These are phyloP conservation scores for Senecio squalidus DNA, from an alignment of 140 eudicot species.

Conservation along the genomic window DNA sequence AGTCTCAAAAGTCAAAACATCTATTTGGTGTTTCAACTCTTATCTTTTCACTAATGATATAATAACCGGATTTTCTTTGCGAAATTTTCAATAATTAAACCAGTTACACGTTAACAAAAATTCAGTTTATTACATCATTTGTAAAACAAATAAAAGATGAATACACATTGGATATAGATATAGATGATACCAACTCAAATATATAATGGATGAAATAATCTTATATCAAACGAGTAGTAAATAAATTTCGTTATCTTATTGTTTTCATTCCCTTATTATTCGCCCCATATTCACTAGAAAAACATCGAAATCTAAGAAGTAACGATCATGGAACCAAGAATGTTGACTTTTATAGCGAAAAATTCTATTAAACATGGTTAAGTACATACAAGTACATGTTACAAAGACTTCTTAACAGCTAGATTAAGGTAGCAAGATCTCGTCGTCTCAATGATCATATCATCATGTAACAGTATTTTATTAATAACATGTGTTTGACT, in stretches of 20 bases:
- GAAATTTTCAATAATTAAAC: too few relatives aligned
- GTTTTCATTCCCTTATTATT: constrained; percentile 1
- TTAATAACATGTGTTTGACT: background rate
- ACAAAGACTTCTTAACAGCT: constrained; percentile 7
- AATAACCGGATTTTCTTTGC: too few relatives aligned
- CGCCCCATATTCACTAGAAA: background rate
- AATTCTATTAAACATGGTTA: background rate
- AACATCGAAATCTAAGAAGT: constrained; percentile 2
- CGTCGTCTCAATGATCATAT: background rate
- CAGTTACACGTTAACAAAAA: too few relatives aligned
- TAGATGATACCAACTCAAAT: background rate
- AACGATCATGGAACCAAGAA: background rate
- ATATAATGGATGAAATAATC: constrained; percentile 10
- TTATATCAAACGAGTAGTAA: constrained; percentile 10
- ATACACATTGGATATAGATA: background rate
- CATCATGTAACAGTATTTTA: background rate
- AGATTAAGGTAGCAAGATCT: background rate
- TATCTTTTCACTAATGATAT: too few relatives aligned
- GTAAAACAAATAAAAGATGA: too few relatives aligned
- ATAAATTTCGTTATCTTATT: constrained; percentile 8
- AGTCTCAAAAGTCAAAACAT: too few relatives aligned
- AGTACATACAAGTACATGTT: constrained; percentile 11
- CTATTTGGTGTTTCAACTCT: too few relatives aligned
- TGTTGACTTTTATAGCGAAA: constrained; percentile 5
- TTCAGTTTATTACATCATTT: too few relatives aligned